Percentiles rank a stretch among this genome's conserved stretches.
Conservation (phyloP, 805 yeast genomes). For the Lachancea sp. region DNA sequence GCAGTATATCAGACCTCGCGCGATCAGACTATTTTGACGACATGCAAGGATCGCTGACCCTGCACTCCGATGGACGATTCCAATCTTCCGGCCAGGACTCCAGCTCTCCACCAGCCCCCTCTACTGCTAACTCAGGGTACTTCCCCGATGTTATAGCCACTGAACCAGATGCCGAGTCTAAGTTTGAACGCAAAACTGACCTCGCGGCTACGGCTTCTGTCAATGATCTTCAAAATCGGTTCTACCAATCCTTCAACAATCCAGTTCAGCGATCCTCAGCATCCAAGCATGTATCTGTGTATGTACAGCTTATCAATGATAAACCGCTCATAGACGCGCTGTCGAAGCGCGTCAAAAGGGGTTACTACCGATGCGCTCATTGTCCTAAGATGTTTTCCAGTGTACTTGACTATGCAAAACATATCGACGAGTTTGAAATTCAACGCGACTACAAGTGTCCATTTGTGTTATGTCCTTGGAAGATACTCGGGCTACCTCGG, state of each 20-base stretch:
- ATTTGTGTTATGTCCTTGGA: constrained; percentile 42
- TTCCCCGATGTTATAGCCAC: constrained; percentile 3
- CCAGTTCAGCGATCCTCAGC: not conserved
- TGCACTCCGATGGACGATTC: not conserved
- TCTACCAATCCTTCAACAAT: constrained; percentile 7
- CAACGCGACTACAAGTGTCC: constrained; percentile 42
- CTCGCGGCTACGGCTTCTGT: too few relatives aligned
- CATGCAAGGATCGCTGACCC: not conserved
- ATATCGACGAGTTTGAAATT: constrained; percentile 38
- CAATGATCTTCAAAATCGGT: constrained; percentile 3
- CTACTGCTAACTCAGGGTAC: not conserved
- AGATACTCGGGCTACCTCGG: constrained; percentile 43
- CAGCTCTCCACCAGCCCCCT: constrained; percentile 2
- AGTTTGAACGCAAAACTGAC: not conserved
- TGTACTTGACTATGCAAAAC: constrained; percentile 36
- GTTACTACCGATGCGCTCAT: constrained; percentile 42
- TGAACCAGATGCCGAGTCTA: not conserved
- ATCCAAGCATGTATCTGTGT: constrained; percentile 8
- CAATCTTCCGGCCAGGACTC: constrained; percentile 3
- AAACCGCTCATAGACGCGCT: constrained; percentile 26
- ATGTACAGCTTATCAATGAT: constrained; percentile 28
- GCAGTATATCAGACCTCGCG: constrained; percentile 5
- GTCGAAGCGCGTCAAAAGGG: constrained; percentile 36
- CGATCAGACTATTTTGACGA: constrained; percentile 2
- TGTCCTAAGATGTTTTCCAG: constrained; percentile 38